Evolutionary conservation across 164 flowering plant species (phyloP), one percentile per base, ranked within the genome.

Genomic region (Cinnamomum chago): DNA sequence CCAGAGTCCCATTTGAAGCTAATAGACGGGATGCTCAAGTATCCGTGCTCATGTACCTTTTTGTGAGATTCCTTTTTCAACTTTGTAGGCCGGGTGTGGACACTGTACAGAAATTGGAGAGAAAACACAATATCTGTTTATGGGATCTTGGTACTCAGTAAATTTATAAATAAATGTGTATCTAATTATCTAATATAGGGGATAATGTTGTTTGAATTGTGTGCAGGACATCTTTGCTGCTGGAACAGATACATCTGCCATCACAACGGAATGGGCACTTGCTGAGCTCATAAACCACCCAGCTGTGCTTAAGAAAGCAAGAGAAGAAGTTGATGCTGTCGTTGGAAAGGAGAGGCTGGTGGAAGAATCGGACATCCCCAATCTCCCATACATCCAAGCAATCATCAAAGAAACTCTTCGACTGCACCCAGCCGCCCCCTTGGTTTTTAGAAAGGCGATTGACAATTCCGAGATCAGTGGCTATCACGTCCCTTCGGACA

Each of bases 271-370:
- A 65, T 85, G 89, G 89, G 83, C 85, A 72, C 23, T 86, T 23
- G 84, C 84, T 30, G 88, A 82, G 77, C 82, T 87, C 14, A 77
- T 87, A 13, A 82, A 80, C 81, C 73, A 85, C 68, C 76, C 71
- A 2, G 12, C 5, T 3, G 28, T 35, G 13, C 58, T 74, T 11
- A 14, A 52, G 66, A 74, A 67, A 47, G 65, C 65, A 58, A 52
- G 72, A 30, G 72, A 68, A 12, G 76, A 74, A 33, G 52, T 74
- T 5, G 71, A 67, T 52, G 11, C 27, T 1, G 66, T 58, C 5
- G 66, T 74, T 3, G 76, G 76, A 6, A 68, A 24, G 9, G 20
- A 30, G 6, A 67, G 72, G 33, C 2, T 74, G 52, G 65, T 74
- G 4, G 76, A 74, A 55, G 76, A 74, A 50, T 65, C 70, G n/a